phyloP scores from a whole-genome alignment of 2,329 filamentous ascomycete species.

The Trichophyton verrucosum region DNA sequence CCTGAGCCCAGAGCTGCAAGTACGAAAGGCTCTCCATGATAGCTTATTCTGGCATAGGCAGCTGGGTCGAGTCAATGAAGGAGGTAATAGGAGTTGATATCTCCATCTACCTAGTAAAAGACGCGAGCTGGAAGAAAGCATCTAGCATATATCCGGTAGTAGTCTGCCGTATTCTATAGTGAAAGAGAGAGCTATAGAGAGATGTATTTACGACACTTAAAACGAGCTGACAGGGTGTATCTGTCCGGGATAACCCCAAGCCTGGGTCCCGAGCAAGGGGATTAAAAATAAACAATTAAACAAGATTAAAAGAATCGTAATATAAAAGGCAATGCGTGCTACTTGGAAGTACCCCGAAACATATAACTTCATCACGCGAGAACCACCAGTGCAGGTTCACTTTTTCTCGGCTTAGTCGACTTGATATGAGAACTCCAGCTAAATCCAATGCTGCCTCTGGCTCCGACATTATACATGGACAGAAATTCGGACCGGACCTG shows the following conservation, averaged over 20 bases:
- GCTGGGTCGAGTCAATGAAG: constrained; percentile 6
- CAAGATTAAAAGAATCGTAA: too few species aligned
- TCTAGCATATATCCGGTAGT: neutral
- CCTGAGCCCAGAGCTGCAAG: constrained; percentile 3
- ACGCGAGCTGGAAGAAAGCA: neutral
- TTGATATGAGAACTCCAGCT: neutral
- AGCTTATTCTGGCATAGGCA: constrained; percentile 7
- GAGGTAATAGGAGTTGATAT: neutral
- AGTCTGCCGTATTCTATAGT: neutral
- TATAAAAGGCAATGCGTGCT: too few species aligned
- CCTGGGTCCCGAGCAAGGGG: too few species aligned
- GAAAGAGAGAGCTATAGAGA: too few species aligned
- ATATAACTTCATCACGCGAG: too few species aligned
- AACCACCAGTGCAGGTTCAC: too few species aligned
- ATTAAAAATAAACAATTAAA: too few species aligned
- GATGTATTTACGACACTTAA: too few species aligned
- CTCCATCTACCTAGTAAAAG: neutral
- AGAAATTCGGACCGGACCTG: neutral
- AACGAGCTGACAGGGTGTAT: too few species aligned
- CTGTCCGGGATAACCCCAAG: too few species aligned
- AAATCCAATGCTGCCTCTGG: neutral
- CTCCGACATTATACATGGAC: neutral
- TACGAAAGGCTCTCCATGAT: constrained; percentile 7
- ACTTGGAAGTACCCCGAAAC: too few species aligned
- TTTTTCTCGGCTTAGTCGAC: too few species aligned